Base-by-base conservation (phyloP, 139 green algal species). In the Chlorella sp. region DNA sequence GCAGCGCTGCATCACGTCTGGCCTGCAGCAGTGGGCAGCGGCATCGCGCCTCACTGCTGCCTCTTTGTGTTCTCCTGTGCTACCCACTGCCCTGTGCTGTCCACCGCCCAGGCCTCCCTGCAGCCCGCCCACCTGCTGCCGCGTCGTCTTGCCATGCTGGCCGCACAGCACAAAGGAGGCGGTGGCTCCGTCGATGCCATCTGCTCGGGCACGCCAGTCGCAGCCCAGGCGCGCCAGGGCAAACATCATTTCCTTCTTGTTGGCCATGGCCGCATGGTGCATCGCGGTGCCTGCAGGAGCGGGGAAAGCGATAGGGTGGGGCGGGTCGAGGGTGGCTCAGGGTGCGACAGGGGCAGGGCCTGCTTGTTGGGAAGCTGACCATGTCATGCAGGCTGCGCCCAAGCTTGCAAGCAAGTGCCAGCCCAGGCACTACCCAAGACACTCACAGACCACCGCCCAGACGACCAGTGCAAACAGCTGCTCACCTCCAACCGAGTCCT, bases 201-300 rank as follows among this genome's bases (percentile, higher is more conserved):
- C 91, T 17, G 91, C 91, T 7, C 82, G 64, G 3, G 91, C 78
- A 26, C 91, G 80, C 90, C 89, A 94, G 88, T 94, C 91, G 83
- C 90, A 94, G 6, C 91, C 91, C 86, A 94, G 80, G 11, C 88
- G 85, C 15, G 91, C 91, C 60, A 94, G 74, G 20, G 83, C 76
- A 63, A 93, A 93, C 91, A 94, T 94, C 89, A 92, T 94, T 39
- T 94, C 91, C 88, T 94, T 91, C 85, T 94, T 93, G 79, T 92
- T 91, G n/a, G 91, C 91, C 91, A 94, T 94, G 36, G 91, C 91
- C 41, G 91, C 91, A 56, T 94, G 91, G 79, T 94, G 91, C 91
- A 94, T 94, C 20, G 91, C 81, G 4, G 91, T 94, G 82, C 91
- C 91, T 90, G 78, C 71, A 72, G 26, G 34, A 2, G 74, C 4